Evolutionary conservation across 2,329 filamentous ascomycete species (phyloP), one percentile per base, ranked within the genome.

Genomic region (Epichloe typhina): DNA sequence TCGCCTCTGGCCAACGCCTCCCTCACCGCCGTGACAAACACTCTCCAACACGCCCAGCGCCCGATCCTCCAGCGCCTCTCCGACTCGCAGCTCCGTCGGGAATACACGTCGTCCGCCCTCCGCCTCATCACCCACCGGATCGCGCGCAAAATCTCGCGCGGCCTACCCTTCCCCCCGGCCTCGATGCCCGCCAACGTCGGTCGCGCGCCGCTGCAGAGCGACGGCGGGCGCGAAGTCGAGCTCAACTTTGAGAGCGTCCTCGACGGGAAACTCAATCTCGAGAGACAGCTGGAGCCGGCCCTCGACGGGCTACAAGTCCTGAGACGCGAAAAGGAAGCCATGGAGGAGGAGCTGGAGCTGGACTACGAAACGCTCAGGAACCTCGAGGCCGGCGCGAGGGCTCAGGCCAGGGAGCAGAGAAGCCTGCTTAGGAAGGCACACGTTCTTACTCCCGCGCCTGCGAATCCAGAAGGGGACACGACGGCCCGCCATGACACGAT

Each of bases 91-190:
- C 64, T 72, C 51, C 69, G 73, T 43, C 72, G 73, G 52, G 68
- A 71, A 15, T 72, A 80, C 51, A 79, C 80, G 9, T 69, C 78
- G 8, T 66, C 73, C 2, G 77, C 77, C 21, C 68, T 88, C 6
- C 69, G 73, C 38, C 70, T 71, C 39, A 71, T 83, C 26, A 68
- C 78, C 7, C 72, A 72, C 40, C 75, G 74, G 48, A 69, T 88
- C 36, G 66, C 75, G 37, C 73, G 70, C 46, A 83, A 82, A 59
- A 66, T 87, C 5, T 64, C 70, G 15, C 74, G 73, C 36, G 79
- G 77, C 11, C 70, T 85, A 48, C 82, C 82, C n/a, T 86, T 88
- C 60, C 84, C 84, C 78, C 84, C 78, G 0, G 71, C 75, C 3
- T 62, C 66, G 1, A 57, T 62, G 46, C 54, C 58, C 5, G 54